Base-by-base conservation (phyloP, 2,329 filamentous ascomycete genomes). In the Hymenoscyphus infarciens region DNA sequence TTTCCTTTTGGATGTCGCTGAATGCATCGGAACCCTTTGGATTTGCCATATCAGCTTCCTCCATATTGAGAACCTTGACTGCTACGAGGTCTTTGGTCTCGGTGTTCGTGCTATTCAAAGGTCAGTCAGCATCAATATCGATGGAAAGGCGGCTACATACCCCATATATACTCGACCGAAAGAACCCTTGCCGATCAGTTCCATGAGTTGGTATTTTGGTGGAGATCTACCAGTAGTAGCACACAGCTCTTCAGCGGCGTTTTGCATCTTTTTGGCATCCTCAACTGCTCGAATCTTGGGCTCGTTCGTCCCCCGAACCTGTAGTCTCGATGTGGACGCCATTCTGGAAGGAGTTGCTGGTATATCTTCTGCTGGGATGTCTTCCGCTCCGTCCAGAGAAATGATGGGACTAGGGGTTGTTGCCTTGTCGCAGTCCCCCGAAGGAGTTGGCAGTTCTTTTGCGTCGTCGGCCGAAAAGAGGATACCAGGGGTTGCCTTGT, bases 31-130 rank as follows among this genome's bases (percentile, higher is more conserved):
- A 83, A 39, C 85, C 77, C 66, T 86, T 86, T 1, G 86, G 85
- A 69, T 89, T 84, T 56, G 85, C 76, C 0, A 81, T 85, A 74
- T 94, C 91, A 67, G 85, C 84, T 71, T 90, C 88, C 71, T 95
- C 91, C 56, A 94, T 90, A 73, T 93, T 89, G 71, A 93, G 91
- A 69, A 93, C 93, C 77, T 95, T 92, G 72, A 92, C 83, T 19
- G 89, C 89, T 27, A 92, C 88, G 25, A 90, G 66, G 2, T 76
- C 66, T 82, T 72, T 68, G 59, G 73, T 69, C n/a, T 59, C 67
- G 68, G 73, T 72, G 58, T 74, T 68, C 55, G 67, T 69, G 27
- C 73, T 76, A 61, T 57, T 22, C 63, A 22, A 49, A 57, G 2
- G 42, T 60, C 15, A 55, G 49, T 60, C 15, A 55, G 49, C 31